These are phyloP conservation scores for Pseudonitzschia delicatissima DNA, from an alignment of 108 stramenopile genomes.

Conservation along the genomic window DNA sequence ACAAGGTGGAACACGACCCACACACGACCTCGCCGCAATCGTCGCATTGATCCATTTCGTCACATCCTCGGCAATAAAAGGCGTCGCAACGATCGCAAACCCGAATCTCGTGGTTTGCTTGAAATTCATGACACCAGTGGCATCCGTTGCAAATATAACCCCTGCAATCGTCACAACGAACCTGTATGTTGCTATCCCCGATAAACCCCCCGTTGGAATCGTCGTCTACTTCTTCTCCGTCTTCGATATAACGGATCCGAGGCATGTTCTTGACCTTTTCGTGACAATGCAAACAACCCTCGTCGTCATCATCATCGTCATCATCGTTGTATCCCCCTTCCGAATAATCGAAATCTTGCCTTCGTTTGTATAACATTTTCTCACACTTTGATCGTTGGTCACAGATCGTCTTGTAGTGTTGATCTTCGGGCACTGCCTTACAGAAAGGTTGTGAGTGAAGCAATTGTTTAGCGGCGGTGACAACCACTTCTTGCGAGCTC, in stretches of 20 bases:
- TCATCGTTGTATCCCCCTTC: slow-evolving; percentile 10
- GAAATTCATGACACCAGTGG: slow-evolving; percentile 93
- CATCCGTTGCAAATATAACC: slow-evolving; percentile 79
- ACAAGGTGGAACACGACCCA: slow-evolving; percentile 76
- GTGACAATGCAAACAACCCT: slow-evolving; percentile 42
- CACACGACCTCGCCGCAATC: slow-evolving; percentile 92
- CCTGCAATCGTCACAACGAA: slow-evolving; percentile 87
- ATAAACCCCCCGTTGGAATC: background rate
- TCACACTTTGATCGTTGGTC: background rate
- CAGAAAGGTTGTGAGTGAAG: slow-evolving; percentile 9
- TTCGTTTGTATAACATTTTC: background rate
- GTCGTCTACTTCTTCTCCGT: background rate
- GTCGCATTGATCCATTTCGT: slow-evolving; percentile 94
- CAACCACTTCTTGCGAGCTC: background rate
- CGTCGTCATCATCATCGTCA: slow-evolving; percentile 21
- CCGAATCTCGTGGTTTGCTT: slow-evolving; percentile 90
- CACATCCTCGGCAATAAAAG: slow-evolving; percentile 85
- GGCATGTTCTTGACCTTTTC: background rate
- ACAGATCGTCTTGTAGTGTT: background rate
- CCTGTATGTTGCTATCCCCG: slow-evolving; percentile 50
- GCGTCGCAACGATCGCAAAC: slow-evolving; percentile 93
- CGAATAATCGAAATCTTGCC: background rate
- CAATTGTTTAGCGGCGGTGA: background rate
- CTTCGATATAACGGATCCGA: slow-evolving; percentile 11
- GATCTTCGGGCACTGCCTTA: slow-evolving; percentile 6